Evolutionary conservation across 345 rosid genomes (phyloP), one percentile per base, ranked within the genome.

Genomic region (Melastoma malabathricum): DNA sequence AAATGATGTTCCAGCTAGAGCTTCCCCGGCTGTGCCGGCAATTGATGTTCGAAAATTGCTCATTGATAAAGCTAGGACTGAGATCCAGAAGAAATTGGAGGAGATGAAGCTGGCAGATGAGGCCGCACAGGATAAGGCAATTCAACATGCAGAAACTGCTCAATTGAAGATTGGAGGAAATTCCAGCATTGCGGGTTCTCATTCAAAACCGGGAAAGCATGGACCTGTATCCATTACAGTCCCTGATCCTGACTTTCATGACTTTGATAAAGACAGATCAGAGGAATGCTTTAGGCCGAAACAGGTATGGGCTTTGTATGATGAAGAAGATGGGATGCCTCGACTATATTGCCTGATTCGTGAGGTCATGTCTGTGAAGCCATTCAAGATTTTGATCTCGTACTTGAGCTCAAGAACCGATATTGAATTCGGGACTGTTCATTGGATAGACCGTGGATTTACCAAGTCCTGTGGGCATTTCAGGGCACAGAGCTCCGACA

Each of bases 311-410:
- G 98, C 98, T 27, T 62, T 92, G 23, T 92, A 87, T 51, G 98
- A 92, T 44, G 98, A 92, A 67, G 95, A 92, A 51, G 96, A 92
- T 27, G 96, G 96, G 39, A 92, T 92, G 98, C 96, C 98, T 52
- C 93, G 98, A 43, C 67, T 92, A 51, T 92, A 92, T 52, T 84
- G 98, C 58, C 69, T 92, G 55, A 71, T 87, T 52, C 80, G 84
- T 51, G 75, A 92, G 72, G 81, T 92, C 60, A 67, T 84, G 75
- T 92, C 96, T 1, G 57, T 74, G 41, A 70, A 79, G 15, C 98
- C 96, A 54, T 92, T 92, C 64, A 81, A 87, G 76, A 77, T 92
- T 64, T 93, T 64, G 64, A 77, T 92, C 62, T 68, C 82, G 55
- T 87, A 87, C 79, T 73, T 92, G 68, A 82, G 80, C 72, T 84